Evolutionary conservation across 1,139 yeast genomes (phyloP), one percentile per base, ranked within the genome.

Genomic region (Suhomyces taliae): DNA sequence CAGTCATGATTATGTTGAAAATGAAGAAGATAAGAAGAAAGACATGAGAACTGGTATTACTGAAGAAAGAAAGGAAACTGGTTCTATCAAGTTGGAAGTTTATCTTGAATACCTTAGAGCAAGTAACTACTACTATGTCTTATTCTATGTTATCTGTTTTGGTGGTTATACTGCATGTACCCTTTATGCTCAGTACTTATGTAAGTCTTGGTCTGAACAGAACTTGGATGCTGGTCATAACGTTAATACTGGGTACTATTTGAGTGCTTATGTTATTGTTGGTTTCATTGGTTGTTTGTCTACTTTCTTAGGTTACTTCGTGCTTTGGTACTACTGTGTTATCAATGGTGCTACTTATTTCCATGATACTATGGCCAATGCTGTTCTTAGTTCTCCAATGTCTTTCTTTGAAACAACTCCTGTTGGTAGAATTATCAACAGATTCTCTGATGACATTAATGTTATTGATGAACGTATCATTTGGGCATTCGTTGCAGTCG

Each of bases 381-480:
- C 60, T 7, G 61, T 66, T 3, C 54, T 65, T 48, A 53, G 66
- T 32, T 57, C 66, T 6, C 70, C 70, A n/a, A 66, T 66, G 70
- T 61, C 67, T 1, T 66, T 66, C 49, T 66, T 66, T 38, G 70
- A 66, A 49, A 66, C 70, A 19, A 65, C 69, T 3, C 70, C 70
- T 8, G 56, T 65, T 31, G 70, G 69, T 6, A 48, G 70, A 44
- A 61, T 66, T 36, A 57, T 66, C 54, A 66, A 66, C 52, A 52
- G 70, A 40, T 65, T 66, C 48, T 56, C 69, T 1, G 69, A 66
- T 33, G 70, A 66, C 44, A 67, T 72, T 33, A 61, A 62, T 29
- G 60, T 60, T 9, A 60, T 72, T 44, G 78, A 72, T 52, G 59
- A 57, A 45, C 64, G 63, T 35, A 54, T 70, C 12, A 62, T 70